Conservation (phyloP, 345 rosid genomes). For the Syzygium oleosum region DNA sequence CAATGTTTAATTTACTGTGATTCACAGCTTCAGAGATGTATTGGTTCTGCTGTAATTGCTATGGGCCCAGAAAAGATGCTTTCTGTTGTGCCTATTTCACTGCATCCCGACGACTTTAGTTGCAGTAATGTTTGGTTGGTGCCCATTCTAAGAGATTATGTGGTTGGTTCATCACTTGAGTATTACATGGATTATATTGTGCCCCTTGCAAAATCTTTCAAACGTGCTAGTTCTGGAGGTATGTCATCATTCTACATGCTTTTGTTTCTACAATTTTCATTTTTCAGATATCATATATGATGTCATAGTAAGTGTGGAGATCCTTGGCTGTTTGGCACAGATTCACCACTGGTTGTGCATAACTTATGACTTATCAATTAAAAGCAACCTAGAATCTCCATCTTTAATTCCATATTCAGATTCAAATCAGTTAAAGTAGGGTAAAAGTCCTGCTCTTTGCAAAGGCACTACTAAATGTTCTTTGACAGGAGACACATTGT, state of each 20-base stretch:
- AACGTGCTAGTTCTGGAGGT: slow-evolving; percentile 59
- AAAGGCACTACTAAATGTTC: not conserved
- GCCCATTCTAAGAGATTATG: slow-evolving; percentile 58
- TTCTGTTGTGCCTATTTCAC: slow-evolving; percentile 54
- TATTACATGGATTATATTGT: slow-evolving; percentile 75
- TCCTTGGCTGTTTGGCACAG: not conserved
- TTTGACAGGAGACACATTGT: not conserved
- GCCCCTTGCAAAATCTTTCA: slow-evolving; percentile 71
- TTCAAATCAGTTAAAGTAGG: not conserved
- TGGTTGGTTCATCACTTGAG: slow-evolving; percentile 61
- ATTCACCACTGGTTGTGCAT: not conserved
- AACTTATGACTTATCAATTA: not conserved
- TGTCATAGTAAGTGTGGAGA: not conserved
- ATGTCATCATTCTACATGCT: slow-evolving; percentile 1
- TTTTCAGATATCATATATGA: not conserved
- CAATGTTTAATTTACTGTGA: slow-evolving; percentile 2
- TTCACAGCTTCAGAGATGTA: slow-evolving; percentile 63
- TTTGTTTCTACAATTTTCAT: not conserved
- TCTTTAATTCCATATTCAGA: not conserved
- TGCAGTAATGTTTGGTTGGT: slow-evolving; percentile 74
- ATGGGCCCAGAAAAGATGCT: slow-evolving; percentile 77
- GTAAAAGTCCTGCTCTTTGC: not conserved
- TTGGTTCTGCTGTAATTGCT: slow-evolving; percentile 82
- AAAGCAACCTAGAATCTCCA: not conserved
- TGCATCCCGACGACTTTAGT: slow-evolving; percentile 35